Evolutionary conservation across 1,284 basidiomycete species (phyloP).

Genomic region (Rhodotorula sp.): DNA sequence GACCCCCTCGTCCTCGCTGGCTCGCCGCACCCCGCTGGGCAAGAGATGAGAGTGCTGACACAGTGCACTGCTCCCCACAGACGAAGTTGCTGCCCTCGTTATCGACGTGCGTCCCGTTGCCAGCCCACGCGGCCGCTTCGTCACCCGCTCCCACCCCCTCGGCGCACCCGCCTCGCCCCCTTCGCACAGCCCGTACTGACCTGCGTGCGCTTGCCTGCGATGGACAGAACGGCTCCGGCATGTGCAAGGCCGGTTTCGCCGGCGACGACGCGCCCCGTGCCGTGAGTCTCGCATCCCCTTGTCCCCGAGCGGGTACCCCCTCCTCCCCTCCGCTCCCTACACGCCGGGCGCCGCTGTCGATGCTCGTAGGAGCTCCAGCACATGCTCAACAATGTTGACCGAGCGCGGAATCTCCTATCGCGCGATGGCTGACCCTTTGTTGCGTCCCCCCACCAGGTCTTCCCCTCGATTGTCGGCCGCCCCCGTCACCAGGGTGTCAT

Average conservation of each 20-base stretch:
- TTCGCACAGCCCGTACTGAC: neutral
- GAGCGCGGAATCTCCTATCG: no score
- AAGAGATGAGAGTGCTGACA: neutral
- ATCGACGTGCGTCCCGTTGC: slow-evolving; percentile 43
- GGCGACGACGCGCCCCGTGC: slow-evolving; percentile 76
- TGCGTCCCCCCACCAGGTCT: slow-evolving; percentile 34
- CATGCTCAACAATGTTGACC: no score
- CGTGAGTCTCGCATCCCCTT: slow-evolving; percentile 50
- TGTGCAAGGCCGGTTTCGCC: slow-evolving; percentile 88
- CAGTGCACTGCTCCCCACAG: slow-evolving; percentile 3
- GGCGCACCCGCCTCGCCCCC: no score
- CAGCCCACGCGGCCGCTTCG: neutral
- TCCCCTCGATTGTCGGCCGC: slow-evolving; percentile 83
- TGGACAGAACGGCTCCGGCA: slow-evolving; percentile 56
- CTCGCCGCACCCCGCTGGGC: neutral
- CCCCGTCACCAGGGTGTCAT: slow-evolving; percentile 91
- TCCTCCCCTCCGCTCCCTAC: neutral
- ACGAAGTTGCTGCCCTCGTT: slow-evolving; percentile 50
- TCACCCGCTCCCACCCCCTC: slow-evolving; percentile 2
- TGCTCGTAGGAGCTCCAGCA: neutral
- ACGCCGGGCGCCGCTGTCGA: neutral
- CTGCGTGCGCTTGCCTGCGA: slow-evolving; percentile 49
- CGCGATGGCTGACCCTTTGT: neutral
- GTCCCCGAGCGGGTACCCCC: neutral
- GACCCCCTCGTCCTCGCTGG: neutral